Evolutionary conservation across 2,329 filamentous ascomycete species (phyloP), one percentile per base, ranked within the genome.

Genomic region (Orbilia blumenaviensis): DNA sequence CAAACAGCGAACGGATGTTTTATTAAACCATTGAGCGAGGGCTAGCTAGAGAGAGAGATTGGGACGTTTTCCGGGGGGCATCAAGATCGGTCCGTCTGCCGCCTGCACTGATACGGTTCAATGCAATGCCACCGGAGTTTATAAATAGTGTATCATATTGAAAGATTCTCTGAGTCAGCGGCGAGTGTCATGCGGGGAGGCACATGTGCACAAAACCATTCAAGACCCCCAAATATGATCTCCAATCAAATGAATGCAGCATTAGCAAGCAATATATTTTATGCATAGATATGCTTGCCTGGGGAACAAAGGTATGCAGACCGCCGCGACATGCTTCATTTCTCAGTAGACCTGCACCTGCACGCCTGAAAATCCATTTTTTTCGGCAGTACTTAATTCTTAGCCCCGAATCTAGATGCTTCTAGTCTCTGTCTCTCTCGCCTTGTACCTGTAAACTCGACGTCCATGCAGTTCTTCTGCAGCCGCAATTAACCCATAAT

Each of bases 241-340:
- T 16, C 18, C 32, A n/a, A 18, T 18, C 16, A 38, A 38, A 56
- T 56, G 52, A 56, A 38, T 38, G 32, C 10, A 38, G 32, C 18
- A 18, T 27, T 14, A 21, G 50, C 4, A 23, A 12, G 50, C 27
- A 32, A 21, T 6, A 56, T 56, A 36, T 36, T 10, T 38, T 38
- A 38, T 14, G 32, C 27, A 27, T 21, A 41, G 25, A 27, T 48
- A 38, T 67, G 25, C 50, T 16, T 23, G 54, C 27, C 32, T 18
- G 16, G 63, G 27, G 8, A 16, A 25, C 44, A n/a, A 42, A 34
- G 32, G 44, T 36, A 52, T 14, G 42, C 66, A 69, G 61, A 62
- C 66, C 54, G 61, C 10, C 9, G 25, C 34, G 18, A 46, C 38
- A 5, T 16, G 38, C 23, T 41, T 42, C 54, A 69, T 68, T 60